Base-by-base conservation (phyloP, 108 stramenopile genomes). In the Nannochloropsis gaditana region DNA sequence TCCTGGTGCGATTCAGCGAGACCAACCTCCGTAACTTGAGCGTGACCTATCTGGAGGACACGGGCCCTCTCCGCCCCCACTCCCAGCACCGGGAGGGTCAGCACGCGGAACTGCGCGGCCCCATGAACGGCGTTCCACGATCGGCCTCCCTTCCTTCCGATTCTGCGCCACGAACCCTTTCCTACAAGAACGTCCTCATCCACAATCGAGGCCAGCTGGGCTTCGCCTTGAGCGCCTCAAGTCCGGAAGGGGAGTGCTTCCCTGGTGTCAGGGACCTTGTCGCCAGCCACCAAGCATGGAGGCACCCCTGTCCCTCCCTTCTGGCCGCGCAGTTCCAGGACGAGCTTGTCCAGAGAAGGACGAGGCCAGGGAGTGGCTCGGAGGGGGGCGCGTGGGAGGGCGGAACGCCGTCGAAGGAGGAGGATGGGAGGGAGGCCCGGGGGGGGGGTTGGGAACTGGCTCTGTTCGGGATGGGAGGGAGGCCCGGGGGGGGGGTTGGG, bases 11-110 rank as follows among this genome's bases (percentile, higher is more conserved):
- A 2, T 73, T 73, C 2, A 73, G 59, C 59, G 59, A 4, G n/a
- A 73, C 59, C 19, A 73, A 73, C 59, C 59, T n/a, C 59, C 59
- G 59, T n/a, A 73, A 73, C n/a, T 73, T 73, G 19, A 73, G 19
- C 59, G 19, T 73, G 59, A 73, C 59, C 59, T 73, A 73, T 6
- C 8, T 73, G 2, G 59, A 73, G 19, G 59, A 73, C 19, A n/a
- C 19, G 6, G 59, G 1, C 19, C 59, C n/a, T 15, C 15, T n/a
- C 19, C 59, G n/a, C 59, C 4, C 4, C 19, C 59, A 73, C 5
- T n/a, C 15, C 4, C 59, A 73, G 6, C 59, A 73, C 19, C 59
- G n/a, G 59, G 19, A 73, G 8, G 19, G n/a, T 4, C 59, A 73
- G 59, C 59, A 73, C 3, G 19, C 2, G 59, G 19, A 50, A 1